A percentile compares a stretch with the other conserved stretches of the same genome.
These are phyloP conservation scores for Yamadazyma trypodendri DNA, from an alignment of 1,139 yeast species.

Conservation along the genomic window DNA sequence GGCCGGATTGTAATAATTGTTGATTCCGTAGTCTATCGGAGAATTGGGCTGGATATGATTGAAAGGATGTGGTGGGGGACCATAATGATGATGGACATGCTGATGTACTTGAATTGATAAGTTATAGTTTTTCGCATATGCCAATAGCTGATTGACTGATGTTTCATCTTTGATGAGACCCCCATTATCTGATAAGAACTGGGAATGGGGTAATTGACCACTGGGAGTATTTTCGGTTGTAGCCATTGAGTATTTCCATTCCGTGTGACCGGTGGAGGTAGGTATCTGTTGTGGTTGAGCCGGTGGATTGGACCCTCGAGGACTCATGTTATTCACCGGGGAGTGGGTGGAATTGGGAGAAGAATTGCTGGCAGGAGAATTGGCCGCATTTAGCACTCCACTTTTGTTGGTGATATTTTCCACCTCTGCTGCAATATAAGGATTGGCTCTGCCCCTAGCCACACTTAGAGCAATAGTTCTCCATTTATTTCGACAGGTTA, in stretches of 20 bases:
- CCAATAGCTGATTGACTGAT: conserved; percentile 54
- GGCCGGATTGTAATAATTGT: conserved; percentile 18
- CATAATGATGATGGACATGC: conserved; percentile 74
- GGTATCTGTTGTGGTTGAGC: conserved; percentile 1
- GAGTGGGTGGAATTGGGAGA: conserved; percentile 1
- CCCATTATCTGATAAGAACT: conserved; percentile 29
- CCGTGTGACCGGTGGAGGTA: conserved; percentile 14
- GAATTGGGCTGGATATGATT: conserved; percentile 13
- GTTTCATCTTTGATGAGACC: conserved; percentile 55
- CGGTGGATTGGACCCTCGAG: conserved; percentile 1
- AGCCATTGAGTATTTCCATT: conserved; percentile 35
- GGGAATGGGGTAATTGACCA: conserved; percentile 23
- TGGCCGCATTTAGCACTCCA: neutral
- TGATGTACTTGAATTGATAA: conserved; percentile 76
- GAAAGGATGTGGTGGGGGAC: conserved; percentile 36
- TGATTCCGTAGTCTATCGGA: conserved; percentile 2
- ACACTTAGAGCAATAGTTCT: conserved; percentile 78
- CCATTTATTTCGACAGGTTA: conserved; percentile 93
- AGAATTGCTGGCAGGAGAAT: conserved; percentile 1
- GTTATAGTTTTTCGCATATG: conserved; percentile 59
- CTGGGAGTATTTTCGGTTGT: conserved; percentile 14
- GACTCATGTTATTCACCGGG: conserved; percentile 1
- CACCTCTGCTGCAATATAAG: conserved; percentile 34
- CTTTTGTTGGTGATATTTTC: conserved; percentile 30
- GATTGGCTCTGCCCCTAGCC: conserved; percentile 57